Evolutionary conservation across 352 stramenopile genomes (phyloP).

Genomic region (Phytophthora tentaculata): DNA sequence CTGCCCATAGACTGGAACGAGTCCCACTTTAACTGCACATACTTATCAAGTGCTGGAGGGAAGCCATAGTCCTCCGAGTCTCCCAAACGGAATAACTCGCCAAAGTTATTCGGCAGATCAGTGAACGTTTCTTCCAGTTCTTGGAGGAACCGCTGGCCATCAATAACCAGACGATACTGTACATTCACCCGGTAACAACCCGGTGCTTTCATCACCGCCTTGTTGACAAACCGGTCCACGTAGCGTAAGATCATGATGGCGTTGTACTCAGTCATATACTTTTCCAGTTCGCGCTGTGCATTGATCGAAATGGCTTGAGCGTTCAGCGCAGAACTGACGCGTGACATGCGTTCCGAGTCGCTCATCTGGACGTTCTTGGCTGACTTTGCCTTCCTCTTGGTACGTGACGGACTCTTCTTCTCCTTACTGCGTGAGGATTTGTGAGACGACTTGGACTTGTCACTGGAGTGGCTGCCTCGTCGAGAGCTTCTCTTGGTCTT

Average conservation of each 20-base stretch:
- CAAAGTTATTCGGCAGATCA: conserved; percentile 63
- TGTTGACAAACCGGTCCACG: conserved; percentile 81
- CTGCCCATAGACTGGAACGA: conserved; percentile 57
- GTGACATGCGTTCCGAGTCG: conserved; percentile 60
- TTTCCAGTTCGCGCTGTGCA: conserved; percentile 76
- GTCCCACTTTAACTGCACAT: conserved; percentile 83
- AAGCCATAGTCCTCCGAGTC: conserved; percentile 61
- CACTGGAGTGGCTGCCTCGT: conserved; percentile 22
- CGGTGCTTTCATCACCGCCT: conserved; percentile 68
- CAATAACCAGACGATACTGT: conserved; percentile 63
- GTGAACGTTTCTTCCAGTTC: conserved; percentile 72
- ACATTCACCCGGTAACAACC: conserved; percentile 72
- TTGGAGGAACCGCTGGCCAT: conserved; percentile 68
- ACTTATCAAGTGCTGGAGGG: conserved; percentile 64
- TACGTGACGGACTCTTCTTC: conserved; percentile 30
- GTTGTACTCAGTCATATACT: conserved; percentile 73
- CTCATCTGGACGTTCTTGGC: conserved; percentile 49
- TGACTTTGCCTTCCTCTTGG: conserved; percentile 44
- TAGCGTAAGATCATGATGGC: conserved; percentile 85
- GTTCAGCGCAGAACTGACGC: conserved; percentile 64
- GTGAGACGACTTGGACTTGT: conserved; percentile 35
- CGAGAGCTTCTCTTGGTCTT: conserved; percentile 31
- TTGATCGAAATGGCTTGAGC: conserved; percentile 70
- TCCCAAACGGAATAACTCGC: conserved; percentile 53
- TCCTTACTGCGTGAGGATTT: conserved; percentile 24